Conservation (phyloP, 257 asterid species). For the Scutellaria barbata region DNA sequence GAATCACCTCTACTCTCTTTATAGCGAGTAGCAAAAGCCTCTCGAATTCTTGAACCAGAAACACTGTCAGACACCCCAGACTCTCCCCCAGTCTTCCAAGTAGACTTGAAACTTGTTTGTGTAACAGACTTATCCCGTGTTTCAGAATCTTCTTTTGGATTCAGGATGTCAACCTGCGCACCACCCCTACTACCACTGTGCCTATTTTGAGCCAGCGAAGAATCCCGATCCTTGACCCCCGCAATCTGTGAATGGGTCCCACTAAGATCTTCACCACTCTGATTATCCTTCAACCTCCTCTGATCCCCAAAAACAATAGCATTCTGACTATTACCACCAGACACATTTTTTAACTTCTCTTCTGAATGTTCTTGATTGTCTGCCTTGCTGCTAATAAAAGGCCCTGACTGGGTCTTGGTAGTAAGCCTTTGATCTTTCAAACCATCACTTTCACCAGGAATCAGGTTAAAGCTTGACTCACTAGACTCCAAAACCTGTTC, state of each 20-base stretch:
- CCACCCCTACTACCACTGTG: conserved; percentile 38
- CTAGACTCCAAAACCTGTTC: conserved; percentile 2
- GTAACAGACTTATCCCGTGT: conserved; percentile 40
- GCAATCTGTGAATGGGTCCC: conserved; percentile 40
- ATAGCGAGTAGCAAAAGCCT: conserved; percentile 51
- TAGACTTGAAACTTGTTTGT: conserved; percentile 43
- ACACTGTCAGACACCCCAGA: conserved; percentile 44
- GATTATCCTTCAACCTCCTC: conserved; percentile 43
- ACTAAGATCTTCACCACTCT: conserved; percentile 43
- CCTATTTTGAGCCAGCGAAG: conserved; percentile 22
- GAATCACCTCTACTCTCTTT: conserved; percentile 51
- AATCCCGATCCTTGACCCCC: conserved; percentile 40
- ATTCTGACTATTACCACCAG: conserved; percentile 30
- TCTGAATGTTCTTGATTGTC: conserved; percentile 50
- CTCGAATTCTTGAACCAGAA: conserved; percentile 56
- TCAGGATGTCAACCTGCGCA: conserved; percentile 40
- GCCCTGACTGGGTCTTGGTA: conserved; percentile 48
- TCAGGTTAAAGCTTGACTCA: conserved; percentile 40
- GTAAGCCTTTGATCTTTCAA: conserved; percentile 47
- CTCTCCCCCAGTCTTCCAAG: conserved; percentile 46
- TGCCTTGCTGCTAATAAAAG: conserved; percentile 39
- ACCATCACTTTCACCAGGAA: conserved; percentile 43
- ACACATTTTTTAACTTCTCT: conserved; percentile 41
- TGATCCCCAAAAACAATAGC: conserved; percentile 41
- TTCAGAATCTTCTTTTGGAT: conserved; percentile 52